Conservation (phyloP, 2,329 filamentous ascomycete genomes). For the Nemania bipapillata region DNA sequence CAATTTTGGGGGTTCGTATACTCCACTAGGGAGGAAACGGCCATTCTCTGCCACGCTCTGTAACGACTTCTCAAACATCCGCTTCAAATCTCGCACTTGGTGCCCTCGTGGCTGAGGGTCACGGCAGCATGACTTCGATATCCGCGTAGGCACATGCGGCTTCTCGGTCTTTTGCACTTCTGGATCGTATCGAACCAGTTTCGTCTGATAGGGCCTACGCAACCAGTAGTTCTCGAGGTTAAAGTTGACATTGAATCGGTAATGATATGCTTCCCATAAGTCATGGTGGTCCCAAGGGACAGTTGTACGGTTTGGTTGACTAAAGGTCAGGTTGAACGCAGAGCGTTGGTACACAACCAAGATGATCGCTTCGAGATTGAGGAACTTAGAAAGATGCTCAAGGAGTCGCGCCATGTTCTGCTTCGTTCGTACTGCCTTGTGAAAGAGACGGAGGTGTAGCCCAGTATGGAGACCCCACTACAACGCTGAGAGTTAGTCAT, state of each 20-base stretch:
- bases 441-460: constrained; percentile 59
- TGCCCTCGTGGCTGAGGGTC: constrained; percentile 47
- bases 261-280: constrained; percentile 60
- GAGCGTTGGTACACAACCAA: constrained; percentile 62
- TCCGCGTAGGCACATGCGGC: constrained; percentile 27
- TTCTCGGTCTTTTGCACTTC: constrained; percentile 42
- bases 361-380: constrained; percentile 55
- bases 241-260: constrained; percentile 60
- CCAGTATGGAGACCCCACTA: constrained; percentile 58
- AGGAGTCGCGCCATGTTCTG: constrained; percentile 58
- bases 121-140: constrained; percentile 45
- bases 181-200: constrained; percentile 46
- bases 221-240: constrained; percentile 58
- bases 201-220: constrained; percentile 55
- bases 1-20: constrained; percentile 43
- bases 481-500: not conserved
- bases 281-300: constrained; percentile 52
- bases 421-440: constrained; percentile 56
- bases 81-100: constrained; percentile 49
- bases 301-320: constrained; percentile 36
- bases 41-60: constrained; percentile 40
- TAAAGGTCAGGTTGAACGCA: constrained; percentile 54
- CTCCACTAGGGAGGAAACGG: constrained; percentile 16
- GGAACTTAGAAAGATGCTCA: constrained; percentile 56
- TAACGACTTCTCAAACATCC: constrained; percentile 49